Base-by-base conservation (phyloP, 176 grass and related monocot species). In the Raddia guianensis region DNA sequence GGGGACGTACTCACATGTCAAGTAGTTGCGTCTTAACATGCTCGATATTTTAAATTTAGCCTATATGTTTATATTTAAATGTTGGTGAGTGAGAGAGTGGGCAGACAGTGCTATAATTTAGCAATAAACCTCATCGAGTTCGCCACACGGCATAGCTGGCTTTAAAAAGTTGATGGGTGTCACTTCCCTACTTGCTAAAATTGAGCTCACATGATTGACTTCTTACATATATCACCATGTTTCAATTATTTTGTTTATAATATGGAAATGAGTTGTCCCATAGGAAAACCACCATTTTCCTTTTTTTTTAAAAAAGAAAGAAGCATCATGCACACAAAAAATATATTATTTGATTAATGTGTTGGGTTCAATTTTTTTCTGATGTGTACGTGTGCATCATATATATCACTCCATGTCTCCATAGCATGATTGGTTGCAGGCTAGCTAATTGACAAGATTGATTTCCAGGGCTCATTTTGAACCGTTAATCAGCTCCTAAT, bases 31-130 rank as follows among this genome's bases (percentile, higher is more conserved):
- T 11, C 8, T 11, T 59, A 40, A 40, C 37, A 40, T 27, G 19
- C 9, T 51, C 27, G 13, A 66, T 54, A 5, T 43, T 66, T 60
- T 56, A 40, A 34, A 3, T 58, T 48, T 48, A 34, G 7, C 8
- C 11, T 9, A 19, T 3, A 16, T 53, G 15, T 33, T 40, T 40
- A 40, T 40, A 40, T 40, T 40, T 40, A 40, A 40, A 40, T 40
- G 37, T 40, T 40, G 37, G 44, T 15, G 2, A 14, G 35, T 19
- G 51, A 53, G 69, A 52, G 58, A 0, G 69, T 18, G 34, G 80
- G 69, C 69, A 58, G 57, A 64, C 69, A 64, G 44, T 12, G 5
- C 33, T 64, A 63, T 64, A 64, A 82, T 63, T 82, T 63, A 53
- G 80, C 47, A 51, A 64, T 32, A 82, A 64, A 32, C 16, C 57